Evolutionary conservation across 2,329 filamentous ascomycete genomes (phyloP).

Genomic region (Neofusicoccum sp.): DNA sequence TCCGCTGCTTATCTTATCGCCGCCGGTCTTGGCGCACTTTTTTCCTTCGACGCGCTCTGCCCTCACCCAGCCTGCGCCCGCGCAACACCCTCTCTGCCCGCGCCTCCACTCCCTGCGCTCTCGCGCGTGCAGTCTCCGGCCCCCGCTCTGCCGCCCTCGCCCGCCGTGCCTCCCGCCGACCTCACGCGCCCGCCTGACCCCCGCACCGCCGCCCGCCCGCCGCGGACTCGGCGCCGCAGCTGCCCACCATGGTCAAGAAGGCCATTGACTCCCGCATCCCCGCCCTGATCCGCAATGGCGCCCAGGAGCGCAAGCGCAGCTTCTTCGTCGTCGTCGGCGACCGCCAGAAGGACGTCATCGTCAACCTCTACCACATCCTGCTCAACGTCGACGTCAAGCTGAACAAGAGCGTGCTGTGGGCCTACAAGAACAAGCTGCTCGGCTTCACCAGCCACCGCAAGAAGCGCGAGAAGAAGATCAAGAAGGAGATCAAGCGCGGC

Average conservation of each 20-base stretch:
- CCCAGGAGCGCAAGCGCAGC: constrained; percentile 87
- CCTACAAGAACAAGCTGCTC: constrained; percentile 96
- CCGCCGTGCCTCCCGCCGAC: not conserved
- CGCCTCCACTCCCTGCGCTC: not conserved
- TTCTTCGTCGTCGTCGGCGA: constrained; percentile 98
- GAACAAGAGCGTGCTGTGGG: constrained; percentile 96
- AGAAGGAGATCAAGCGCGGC: constrained; percentile 95
- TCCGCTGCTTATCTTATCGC: constrained; percentile 13
- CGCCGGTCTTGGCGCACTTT: constrained; percentile 15
- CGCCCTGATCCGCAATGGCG: constrained; percentile 44
- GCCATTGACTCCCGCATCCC: constrained; percentile 41
- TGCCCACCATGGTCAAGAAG: constrained; percentile 23
- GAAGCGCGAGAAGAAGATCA: constrained; percentile 98
- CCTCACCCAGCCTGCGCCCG: not conserved
- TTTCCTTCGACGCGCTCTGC: not conserved
- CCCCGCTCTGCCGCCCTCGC: not conserved
- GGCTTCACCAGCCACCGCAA: constrained; percentile 93
- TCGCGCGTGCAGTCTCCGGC: not conserved
- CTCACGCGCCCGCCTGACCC: not conserved
- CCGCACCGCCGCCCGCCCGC: not conserved
- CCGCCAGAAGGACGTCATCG: constrained; percentile 92
- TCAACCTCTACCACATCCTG: constrained; percentile 92
- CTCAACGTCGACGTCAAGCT: constrained; percentile 87
- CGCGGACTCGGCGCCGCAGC: constrained; percentile 19
- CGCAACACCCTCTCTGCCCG: not conserved